phyloP scores from a whole-genome alignment of 345 rosid species.

The Dipteronia dyeriana region DNA sequence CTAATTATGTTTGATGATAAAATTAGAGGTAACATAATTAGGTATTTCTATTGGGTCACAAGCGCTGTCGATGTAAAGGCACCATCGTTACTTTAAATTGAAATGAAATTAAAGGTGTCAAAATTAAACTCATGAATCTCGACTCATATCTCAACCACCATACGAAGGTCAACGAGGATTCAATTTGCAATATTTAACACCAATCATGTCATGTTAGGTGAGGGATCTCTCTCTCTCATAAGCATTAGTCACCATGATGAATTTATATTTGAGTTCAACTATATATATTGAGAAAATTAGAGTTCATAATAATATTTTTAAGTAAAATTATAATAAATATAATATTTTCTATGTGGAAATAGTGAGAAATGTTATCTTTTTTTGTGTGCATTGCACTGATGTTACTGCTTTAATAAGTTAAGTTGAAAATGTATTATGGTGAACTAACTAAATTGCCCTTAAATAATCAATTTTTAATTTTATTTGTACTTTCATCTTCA shows the following conservation, averaged over 20 bases:
- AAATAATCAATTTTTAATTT: no score
- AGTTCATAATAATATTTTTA: not conserved
- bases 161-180: slow-evolving; percentile 8
- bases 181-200: not conserved
- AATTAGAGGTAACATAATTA: not conserved
- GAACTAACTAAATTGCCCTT: no score
- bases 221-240: not conserved
- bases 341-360: no score
- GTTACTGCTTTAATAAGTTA: no score
- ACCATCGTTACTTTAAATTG: slow-evolving; percentile 15
- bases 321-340: no score
- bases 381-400: no score
- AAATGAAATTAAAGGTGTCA: slow-evolving; percentile 5
- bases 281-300: not conserved
- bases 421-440: no score
- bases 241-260: not conserved
- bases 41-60: slow-evolving; percentile 6
- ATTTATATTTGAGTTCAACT: not conserved
- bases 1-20: not conserved
- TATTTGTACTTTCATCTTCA: no score
- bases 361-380: no score
- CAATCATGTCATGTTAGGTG: slow-evolving; percentile 12
- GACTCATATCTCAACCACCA: slow-evolving; percentile 21
- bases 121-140: not conserved
- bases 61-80: slow-evolving; percentile 9